Evolutionary conservation across 1,284 basidiomycete species (phyloP).

Genomic region (Marasmius tenuissimus): DNA sequence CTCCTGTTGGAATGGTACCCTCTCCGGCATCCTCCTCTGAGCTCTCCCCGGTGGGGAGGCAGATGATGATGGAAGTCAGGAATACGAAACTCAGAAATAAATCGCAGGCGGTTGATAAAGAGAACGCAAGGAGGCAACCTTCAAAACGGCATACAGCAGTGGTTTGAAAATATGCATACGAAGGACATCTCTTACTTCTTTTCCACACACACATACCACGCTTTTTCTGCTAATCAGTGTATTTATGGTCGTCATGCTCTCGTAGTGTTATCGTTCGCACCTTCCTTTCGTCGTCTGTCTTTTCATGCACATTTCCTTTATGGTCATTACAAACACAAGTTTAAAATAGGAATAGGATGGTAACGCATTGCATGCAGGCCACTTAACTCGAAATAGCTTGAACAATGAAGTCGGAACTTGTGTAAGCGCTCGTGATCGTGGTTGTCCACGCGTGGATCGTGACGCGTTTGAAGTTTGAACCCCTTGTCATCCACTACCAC

Average conservation of each 20-base stretch:
- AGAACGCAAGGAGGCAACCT: slow-evolving; percentile 16
- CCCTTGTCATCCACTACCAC: too few species aligned
- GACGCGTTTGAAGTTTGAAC: background rate
- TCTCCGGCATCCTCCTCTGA: slow-evolving; percentile 75
- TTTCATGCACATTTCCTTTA: too few species aligned
- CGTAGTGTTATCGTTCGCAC: too few species aligned
- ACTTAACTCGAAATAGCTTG: too few species aligned
- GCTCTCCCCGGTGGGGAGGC: slow-evolving; percentile 61
- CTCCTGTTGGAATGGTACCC: slow-evolving; percentile 33
- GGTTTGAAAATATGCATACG: background rate
- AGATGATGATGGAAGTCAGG: slow-evolving; percentile 63
- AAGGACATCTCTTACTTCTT: background rate
- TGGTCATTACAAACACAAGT: too few species aligned
- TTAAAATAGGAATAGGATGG: too few species aligned
- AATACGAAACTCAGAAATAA: slow-evolving; percentile 29
- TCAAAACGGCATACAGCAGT: background rate
- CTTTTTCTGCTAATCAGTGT: background rate
- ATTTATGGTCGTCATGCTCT: too few species aligned
- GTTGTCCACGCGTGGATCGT: background rate
- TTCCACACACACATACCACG: background rate
- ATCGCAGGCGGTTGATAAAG: slow-evolving; percentile 25
- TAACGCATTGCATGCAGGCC: too few species aligned
- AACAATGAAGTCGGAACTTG: background rate
- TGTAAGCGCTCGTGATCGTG: background rate
- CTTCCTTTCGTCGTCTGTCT: too few species aligned